Conservation (phyloP, 495 filamentous ascomycete species). For the Penicillium alfredii region DNA sequence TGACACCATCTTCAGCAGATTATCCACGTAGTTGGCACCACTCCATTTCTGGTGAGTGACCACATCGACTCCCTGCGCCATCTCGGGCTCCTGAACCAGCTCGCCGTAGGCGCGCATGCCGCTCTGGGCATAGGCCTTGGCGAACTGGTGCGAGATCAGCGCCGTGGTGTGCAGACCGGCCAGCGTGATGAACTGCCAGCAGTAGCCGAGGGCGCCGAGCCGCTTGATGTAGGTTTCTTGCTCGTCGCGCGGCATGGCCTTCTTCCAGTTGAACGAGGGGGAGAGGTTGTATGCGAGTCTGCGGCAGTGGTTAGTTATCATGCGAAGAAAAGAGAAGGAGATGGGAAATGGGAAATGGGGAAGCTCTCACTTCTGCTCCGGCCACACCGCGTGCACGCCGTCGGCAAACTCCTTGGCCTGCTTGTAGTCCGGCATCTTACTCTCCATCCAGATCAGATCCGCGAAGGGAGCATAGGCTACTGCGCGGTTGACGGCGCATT, state of each 20-base stretch:
- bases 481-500: constrained; percentile 87
- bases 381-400: constrained; percentile 91
- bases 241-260: constrained; percentile 86
- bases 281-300: constrained; percentile 96
- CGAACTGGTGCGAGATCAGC: constrained; percentile 81
- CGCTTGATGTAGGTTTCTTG: constrained; percentile 97
- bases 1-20: constrained; percentile 93
- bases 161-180: constrained; percentile 96
- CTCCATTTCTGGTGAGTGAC: constrained; percentile 99
- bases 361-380: constrained; percentile 82
- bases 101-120: constrained; percentile 98
- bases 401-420: constrained; percentile 94
- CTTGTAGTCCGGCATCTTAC: constrained; percentile 83
- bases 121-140: constrained; percentile 67
- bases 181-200: constrained; percentile 99
- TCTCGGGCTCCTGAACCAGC: constrained; percentile 95
- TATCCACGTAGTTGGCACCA: constrained; percentile 90
- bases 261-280: constrained; percentile 99
- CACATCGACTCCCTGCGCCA: constrained; percentile 82
- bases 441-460: constrained; percentile 99
- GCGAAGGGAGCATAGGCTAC: constrained; percentile 90
- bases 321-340: not conserved
- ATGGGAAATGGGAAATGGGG: not conserved
- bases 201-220: constrained; percentile 83
- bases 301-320: constrained; percentile 3